phyloP scores from a whole-genome alignment of 345 rosid species.

The Rubroshorea leprosula region DNA sequence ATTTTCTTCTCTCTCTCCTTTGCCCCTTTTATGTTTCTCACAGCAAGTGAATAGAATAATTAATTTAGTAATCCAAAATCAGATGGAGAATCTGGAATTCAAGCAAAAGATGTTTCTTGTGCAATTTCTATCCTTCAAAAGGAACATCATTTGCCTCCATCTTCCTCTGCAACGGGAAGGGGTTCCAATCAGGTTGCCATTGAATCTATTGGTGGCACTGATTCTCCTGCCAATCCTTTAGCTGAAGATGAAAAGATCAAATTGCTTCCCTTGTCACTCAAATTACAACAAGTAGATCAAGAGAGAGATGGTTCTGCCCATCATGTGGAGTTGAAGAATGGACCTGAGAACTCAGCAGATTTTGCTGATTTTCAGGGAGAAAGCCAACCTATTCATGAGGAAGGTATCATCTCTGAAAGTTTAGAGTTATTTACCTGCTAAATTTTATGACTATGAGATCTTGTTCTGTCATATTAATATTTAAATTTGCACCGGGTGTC shows the following conservation, averaged over 20 bases:
- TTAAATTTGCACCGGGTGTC: no score
- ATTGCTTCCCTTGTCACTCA: conserved; percentile 7
- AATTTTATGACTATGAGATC: conserved; percentile 2
- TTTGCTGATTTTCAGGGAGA: conserved; percentile 37
- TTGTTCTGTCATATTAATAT: not conserved
- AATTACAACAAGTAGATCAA: conserved; percentile 6
- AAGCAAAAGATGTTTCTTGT: conserved; percentile 34
- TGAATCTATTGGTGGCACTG: conserved; percentile 17
- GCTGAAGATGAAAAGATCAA: conserved; percentile 11
- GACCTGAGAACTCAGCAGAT: conserved; percentile 15
- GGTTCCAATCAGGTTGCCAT: conserved; percentile 31
- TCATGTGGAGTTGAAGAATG: conserved; percentile 14
- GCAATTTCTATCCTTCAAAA: conserved; percentile 25
- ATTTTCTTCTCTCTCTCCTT: not conserved
- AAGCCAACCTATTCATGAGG: conserved; percentile 28
- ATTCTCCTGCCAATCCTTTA: conserved; percentile 14
- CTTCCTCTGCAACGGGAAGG: conserved; percentile 27
- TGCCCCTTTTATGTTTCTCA: not conserved
- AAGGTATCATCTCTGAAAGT: conserved; percentile 26
- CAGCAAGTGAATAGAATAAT: not conserved
- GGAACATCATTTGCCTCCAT: conserved; percentile 18
- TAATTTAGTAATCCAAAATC: conserved; percentile 9
- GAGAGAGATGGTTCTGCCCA: conserved; percentile 21
- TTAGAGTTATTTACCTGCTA: not conserved
- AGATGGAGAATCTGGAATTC: conserved; percentile 57